Conservation (phyloP, 495 filamentous ascomycete genomes). For the Pyrenula aspistea region DNA sequence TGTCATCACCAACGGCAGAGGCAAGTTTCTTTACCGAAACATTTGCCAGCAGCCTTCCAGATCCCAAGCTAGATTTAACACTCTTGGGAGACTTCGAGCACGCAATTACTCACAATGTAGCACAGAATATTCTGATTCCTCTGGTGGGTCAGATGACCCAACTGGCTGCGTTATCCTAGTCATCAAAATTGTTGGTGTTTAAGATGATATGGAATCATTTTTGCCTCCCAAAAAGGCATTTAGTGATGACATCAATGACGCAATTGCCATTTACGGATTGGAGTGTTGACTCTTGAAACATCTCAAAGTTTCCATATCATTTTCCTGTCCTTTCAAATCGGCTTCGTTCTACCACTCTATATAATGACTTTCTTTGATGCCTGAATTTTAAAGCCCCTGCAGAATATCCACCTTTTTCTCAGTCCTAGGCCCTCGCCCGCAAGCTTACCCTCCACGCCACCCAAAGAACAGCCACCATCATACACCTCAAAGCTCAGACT, state of each 20-base stretch:
- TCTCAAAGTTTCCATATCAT: background rate
- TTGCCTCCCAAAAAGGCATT: background rate
- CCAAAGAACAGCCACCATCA: background rate
- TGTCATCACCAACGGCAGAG: too few relatives aligned
- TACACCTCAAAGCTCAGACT: background rate
- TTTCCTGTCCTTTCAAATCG: background rate
- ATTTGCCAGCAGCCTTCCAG: too few relatives aligned
- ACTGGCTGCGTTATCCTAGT: too few relatives aligned
- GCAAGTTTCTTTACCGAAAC: too few relatives aligned
- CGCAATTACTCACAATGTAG: too few relatives aligned
- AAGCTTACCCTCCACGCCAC: background rate
- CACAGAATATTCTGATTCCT: too few relatives aligned
- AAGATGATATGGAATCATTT: background rate
- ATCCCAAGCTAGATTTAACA: too few relatives aligned
- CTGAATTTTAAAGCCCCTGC: background rate
- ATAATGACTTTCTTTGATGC: too few relatives aligned
- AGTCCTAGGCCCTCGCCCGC: background rate
- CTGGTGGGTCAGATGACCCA: too few relatives aligned
- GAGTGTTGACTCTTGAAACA: background rate
- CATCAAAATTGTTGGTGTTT: too few relatives aligned
- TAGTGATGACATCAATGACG: constrained; percentile 2
- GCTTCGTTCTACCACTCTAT: background rate
- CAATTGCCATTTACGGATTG: background rate
- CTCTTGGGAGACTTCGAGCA: too few relatives aligned
- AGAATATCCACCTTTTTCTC: background rate